Conservation (phyloP, 2,329 filamentous ascomycete species). For the Hyphodiscus sp. region DNA sequence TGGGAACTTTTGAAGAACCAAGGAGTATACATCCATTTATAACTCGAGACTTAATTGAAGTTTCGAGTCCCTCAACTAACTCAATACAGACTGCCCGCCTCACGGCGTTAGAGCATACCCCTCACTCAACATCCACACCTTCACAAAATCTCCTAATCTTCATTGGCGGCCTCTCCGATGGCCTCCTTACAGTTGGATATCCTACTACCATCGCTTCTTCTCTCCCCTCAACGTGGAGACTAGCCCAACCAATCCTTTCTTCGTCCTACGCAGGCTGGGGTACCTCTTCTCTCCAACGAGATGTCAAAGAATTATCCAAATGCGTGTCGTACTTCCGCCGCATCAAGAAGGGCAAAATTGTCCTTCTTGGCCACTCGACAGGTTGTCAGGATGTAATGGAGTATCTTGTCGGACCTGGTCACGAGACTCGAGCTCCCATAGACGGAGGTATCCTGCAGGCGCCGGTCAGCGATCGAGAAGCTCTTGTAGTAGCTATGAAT, state of each 20-base stretch:
- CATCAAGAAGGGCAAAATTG: slow-evolving; percentile 44
- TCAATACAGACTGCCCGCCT: slow-evolving; percentile 21
- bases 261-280: slow-evolving; percentile 37
- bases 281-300: slow-evolving; percentile 38
- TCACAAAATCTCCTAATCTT: slow-evolving; percentile 43
- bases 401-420: slow-evolving; percentile 41
- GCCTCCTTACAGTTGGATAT: slow-evolving; percentile 44
- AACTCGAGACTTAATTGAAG: too few relatives aligned
- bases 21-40: too few relatives aligned
- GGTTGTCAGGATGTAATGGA: slow-evolving; percentile 64
- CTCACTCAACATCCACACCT: slow-evolving; percentile 8
- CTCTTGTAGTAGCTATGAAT: slow-evolving; percentile 34
- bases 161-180: slow-evolving; percentile 49
- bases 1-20: too few relatives aligned
- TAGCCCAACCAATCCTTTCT: slow-evolving; percentile 40
- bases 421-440: slow-evolving; percentile 36
- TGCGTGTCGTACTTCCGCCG: slow-evolving; percentile 42
- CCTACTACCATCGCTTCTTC: slow-evolving; percentile 33
- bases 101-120: slow-evolving; percentile 29
- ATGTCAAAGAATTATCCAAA: slow-evolving; percentile 42
- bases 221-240: slow-evolving; percentile 35
- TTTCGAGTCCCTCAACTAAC: background rate
- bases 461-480: slow-evolving; percentile 57
- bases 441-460: slow-evolving; percentile 62
- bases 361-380: slow-evolving; percentile 64